phyloP scores from a whole-genome alignment of 768 basidiomycete genomes.

The Pisolithus tinctorius region DNA sequence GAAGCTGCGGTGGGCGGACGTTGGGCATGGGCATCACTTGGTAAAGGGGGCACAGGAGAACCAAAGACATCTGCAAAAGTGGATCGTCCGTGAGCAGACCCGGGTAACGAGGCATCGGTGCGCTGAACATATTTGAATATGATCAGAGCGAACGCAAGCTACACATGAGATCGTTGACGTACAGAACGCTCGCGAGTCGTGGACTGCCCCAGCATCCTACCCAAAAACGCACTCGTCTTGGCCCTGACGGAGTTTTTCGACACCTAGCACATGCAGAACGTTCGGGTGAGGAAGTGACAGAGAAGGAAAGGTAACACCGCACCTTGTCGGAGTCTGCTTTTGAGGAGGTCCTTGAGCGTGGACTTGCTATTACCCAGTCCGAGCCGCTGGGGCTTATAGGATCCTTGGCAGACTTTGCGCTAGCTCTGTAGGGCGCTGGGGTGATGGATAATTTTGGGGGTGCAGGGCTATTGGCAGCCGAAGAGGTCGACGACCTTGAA shows the following conservation, averaged over 20 bases:
- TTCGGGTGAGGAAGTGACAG: slow-evolving; percentile 1
- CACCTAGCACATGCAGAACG: slow-evolving; percentile 10
- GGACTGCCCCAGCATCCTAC: slow-evolving; percentile 68
- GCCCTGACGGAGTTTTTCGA: slow-evolving; percentile 61
- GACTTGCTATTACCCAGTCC: slow-evolving; percentile 46
- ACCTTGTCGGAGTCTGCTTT: slow-evolving; percentile 47
- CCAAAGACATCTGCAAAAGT: slow-evolving; percentile 32
- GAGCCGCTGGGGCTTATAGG: slow-evolving; percentile 30
- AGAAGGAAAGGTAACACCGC: slow-evolving; percentile 12
- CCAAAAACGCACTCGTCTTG: slow-evolving; percentile 76
- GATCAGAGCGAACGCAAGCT: slow-evolving; percentile 11
- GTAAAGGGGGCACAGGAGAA: slow-evolving; percentile 43
- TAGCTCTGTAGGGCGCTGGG: slow-evolving; percentile 16
- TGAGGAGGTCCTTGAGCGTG: slow-evolving; percentile 35
- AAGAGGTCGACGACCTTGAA: slow-evolving; percentile 38
- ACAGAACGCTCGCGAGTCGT: slow-evolving; percentile 67
- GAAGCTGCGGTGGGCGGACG: slow-evolving; percentile 36
- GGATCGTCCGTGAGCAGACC: slow-evolving; percentile 18
- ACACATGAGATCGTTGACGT: slow-evolving; percentile 18
- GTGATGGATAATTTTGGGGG: slow-evolving; percentile 33
- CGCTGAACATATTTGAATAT: slow-evolving; percentile 32
- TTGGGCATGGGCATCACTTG: slow-evolving; percentile 34
- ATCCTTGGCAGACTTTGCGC: slow-evolving; percentile 19
- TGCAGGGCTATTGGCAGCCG: slow-evolving; percentile 21
- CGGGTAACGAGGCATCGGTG: slow-evolving; percentile 40